Evolutionary conservation across 2,329 filamentous ascomycete genomes (phyloP), one percentile per base, ranked within the genome.

Genomic region (Seiridium unicorne): DNA sequence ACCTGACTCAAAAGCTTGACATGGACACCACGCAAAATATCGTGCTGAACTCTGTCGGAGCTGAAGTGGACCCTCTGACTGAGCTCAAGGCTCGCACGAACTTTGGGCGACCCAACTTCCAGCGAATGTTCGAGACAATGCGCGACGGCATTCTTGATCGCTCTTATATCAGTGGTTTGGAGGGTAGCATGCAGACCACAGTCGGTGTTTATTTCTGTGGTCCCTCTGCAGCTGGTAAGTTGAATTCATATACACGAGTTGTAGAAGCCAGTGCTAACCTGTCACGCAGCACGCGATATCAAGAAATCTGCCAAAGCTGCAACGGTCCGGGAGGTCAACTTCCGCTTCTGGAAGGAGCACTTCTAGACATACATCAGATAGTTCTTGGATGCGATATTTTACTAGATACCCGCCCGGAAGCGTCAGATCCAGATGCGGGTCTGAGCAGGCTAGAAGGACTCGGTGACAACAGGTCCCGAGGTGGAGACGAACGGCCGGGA

Each of bases 311-410:
- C 91, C 66, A 90, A 89, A 70, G 75, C 81, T 57, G 89, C 89
- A 13, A 91, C 87, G 10, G 87, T 85, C 44, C 85, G 85, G 63
- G 91, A 96, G 67, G 92, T 99, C 60, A 86, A 89, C 70, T 99
- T 98, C 80, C 91, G 92, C 69, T 99, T 99, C 82, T 99, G 95
- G 95, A 99, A 99, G 81, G 95, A 99, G 77, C 94, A 99, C 73
- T 89, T 89, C 72, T 89, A 82, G 73, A 61, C 60, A 62, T 51
- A 38, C n/a, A 44, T 55, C 32, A 13, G 13, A 46, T 35, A 47
- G n/a, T 46, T 57, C 44, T n/a, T 47, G 54, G 40, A n/a, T 38
- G 42, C 31, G 42, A 46, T 36, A 57, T 57, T 57, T 13, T 46
- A 31, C n/a, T 35, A 32, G 42, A 55, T 44, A 55, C 38, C 35